Base-by-base conservation (phyloP, 1,284 basidiomycete genomes). In the Moesziomyces sp. region DNA sequence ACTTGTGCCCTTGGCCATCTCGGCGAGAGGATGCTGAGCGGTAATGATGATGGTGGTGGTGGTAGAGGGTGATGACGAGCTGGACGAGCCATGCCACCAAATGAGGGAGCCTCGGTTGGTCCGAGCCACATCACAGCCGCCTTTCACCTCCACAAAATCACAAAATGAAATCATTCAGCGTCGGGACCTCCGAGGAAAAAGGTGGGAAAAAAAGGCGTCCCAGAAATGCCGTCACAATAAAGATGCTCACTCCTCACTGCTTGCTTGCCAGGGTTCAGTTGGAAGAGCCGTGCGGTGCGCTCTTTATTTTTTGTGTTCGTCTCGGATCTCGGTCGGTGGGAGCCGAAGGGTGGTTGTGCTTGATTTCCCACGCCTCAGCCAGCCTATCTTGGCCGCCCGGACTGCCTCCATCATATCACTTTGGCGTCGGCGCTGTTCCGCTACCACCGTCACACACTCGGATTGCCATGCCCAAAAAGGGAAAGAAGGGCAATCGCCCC, bases 401-500 rank as follows among this genome's bases (percentile, higher is more conserved):
- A 11, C 30, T 34, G 26, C 30, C 30, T 34, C 30, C 30, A 34
- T 34, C 30, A 10, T 34, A 34, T 34, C 30, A 34, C 30, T 1
- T 5, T 0, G 28, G 28, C 28, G 28, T 28, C 28, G 28, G 28
- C 28, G 28, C 28, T 21, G 21, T 21, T 2, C 13, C 30, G 13
- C 3, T 11, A 8, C 9, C 30, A 34, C 11, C 30, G 10, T 34
- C 10, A 34, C 30, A 34, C 30, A 13, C 30, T 8, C 6, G 26
- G 30, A 34, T 34, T 13, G 48, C 19, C 44, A 75, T 76, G 73
- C 68, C 63, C 16, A 67, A 66, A 52, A 74, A 70, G 52, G 64
- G 52, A 50, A 75, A 68, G 52, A 71, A 71, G 49, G 57, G 46
- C 35, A 58, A 58, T 3, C 51, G 67, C 40, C 45, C 67, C 14